phyloP scores from a whole-genome alignment of 2,329 filamentous ascomycete species.

The Delphinella strobiligena region DNA sequence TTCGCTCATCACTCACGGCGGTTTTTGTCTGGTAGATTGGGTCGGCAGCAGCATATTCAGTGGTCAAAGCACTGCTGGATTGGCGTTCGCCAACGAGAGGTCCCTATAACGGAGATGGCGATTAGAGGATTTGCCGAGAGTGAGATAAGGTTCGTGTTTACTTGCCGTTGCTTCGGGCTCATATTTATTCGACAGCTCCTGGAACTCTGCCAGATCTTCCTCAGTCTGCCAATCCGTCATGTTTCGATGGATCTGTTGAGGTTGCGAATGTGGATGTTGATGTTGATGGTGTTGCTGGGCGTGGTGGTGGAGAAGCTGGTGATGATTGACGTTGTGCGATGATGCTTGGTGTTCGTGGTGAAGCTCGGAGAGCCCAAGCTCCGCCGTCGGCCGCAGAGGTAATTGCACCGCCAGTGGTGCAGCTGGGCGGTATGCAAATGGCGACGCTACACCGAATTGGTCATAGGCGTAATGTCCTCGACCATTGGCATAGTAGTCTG shows the following conservation, averaged over 20 bases:
- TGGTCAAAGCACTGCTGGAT: conserved; percentile 63
- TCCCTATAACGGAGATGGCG: conserved; percentile 43
- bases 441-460: conserved; percentile 12
- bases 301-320: conserved; percentile 9
- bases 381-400: conserved; percentile 27
- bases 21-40: conserved; percentile 79
- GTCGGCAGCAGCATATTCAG: conserved; percentile 83
- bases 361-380: conserved; percentile 9
- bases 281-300: conserved; percentile 13
- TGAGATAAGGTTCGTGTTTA: conserved; percentile 9
- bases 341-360: conserved; percentile 10
- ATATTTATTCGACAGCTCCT: conserved; percentile 50
- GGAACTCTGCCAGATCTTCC: conserved; percentile 49
- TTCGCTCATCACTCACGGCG: conserved; percentile 45
- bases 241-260: conserved; percentile 10
- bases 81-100: conserved; percentile 70
- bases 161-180: conserved; percentile 46
- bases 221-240: conserved; percentile 31
- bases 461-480: conserved; percentile 20
- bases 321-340: conserved; percentile 3
- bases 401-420: conserved; percentile 17
- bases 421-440: conserved; percentile 23
- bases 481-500: not conserved
- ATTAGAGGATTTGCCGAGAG: conserved; percentile 6
- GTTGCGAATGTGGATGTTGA: conserved; percentile 9